Evolutionary conservation across 1,284 basidiomycete genomes (phyloP), one percentile per base, ranked within the genome.

Genomic region (Vanrija humicola): DNA sequence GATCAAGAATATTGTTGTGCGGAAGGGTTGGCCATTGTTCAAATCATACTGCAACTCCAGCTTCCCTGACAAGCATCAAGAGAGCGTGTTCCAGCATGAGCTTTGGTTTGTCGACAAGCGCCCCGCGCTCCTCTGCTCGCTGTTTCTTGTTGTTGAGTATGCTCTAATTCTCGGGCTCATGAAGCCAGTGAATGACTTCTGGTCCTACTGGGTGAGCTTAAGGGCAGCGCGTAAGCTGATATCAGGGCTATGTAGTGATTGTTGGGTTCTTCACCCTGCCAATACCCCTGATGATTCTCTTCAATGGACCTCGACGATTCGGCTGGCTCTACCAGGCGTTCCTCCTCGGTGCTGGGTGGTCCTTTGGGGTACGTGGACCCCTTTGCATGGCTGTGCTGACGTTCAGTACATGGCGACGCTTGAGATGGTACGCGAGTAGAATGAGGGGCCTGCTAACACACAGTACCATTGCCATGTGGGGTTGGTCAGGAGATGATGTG

Each of bases 11-110:
- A 19, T 42, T 1, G 21, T 50, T 6, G 25, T 25, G 18, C 38
- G 29, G 38, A 29, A 19, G 7, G 38, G 19, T 15, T 46, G 34
- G 34, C 45, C 50, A 2, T 40, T 46, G 25, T 7, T 52, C 26
- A 52, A 46, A 38, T 12, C 38, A 21, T 52, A 46, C 38, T 44
- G 21, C 53, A 69, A 76, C 48, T 69, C 67, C 19, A 65, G 61
- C 19, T 77, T 72, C 50, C 63, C 70, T 1, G 75, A 77, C 51
- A 49, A 55, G 7, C 59, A 47, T 19, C 74, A 72, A 51, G 75
- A 77, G 53, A 55, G 62, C 26, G 65, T 67, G 16, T 77, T 69
- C 54, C 69, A 68, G 38, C 70, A 70, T 55, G 73, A 77, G 58
- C 70, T 76, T 56, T 60, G 58, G 58, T 47, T 42, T 28, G 46